These are phyloP conservation scores for Micractinium sp. DNA, from an alignment of 139 green algal species.

Conservation along the genomic window DNA sequence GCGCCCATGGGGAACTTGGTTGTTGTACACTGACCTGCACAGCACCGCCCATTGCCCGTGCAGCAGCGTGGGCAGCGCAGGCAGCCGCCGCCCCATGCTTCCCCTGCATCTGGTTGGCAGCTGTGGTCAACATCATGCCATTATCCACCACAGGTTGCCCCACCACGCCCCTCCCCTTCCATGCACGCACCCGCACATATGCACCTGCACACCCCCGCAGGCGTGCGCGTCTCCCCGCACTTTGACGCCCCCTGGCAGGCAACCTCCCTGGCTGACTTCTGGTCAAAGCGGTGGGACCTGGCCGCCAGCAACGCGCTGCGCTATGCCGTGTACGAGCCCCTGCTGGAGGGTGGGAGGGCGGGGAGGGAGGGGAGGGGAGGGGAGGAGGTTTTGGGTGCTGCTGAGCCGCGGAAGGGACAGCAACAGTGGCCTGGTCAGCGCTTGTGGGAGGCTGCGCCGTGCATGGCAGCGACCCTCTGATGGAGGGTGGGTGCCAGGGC, in stretches of 20 bases:
- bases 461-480: not conserved
- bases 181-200: not conserved
- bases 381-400: not conserved
- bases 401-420: not conserved
- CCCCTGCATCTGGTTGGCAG: not conserved
- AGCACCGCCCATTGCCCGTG: too few relatives aligned
- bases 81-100: not conserved
- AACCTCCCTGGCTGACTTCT: slow-evolving; percentile 54
- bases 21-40: too few relatives aligned
- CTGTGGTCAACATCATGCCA: too few relatives aligned
- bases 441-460: not conserved
- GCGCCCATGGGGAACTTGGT: too few relatives aligned
- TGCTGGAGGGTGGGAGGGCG: slow-evolving; percentile 47
- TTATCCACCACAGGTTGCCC: too few relatives aligned
- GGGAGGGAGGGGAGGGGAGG: not conserved
- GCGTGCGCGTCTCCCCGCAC: slow-evolving; percentile 51
- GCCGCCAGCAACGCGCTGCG: slow-evolving; percentile 56
- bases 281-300: slow-evolving; percentile 68
- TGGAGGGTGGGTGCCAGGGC: too few relatives aligned
- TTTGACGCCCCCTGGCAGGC: slow-evolving; percentile 60
- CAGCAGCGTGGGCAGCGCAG: too few relatives aligned
- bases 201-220: not conserved
- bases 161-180: not conserved
- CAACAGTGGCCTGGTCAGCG: too few relatives aligned
- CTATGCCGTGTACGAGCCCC: slow-evolving; percentile 51